Evolutionary conservation across 1,139 yeast species (phyloP), one percentile per base, ranked within the genome.

Genomic region (Saccharomycopsis hybrid): DNA sequence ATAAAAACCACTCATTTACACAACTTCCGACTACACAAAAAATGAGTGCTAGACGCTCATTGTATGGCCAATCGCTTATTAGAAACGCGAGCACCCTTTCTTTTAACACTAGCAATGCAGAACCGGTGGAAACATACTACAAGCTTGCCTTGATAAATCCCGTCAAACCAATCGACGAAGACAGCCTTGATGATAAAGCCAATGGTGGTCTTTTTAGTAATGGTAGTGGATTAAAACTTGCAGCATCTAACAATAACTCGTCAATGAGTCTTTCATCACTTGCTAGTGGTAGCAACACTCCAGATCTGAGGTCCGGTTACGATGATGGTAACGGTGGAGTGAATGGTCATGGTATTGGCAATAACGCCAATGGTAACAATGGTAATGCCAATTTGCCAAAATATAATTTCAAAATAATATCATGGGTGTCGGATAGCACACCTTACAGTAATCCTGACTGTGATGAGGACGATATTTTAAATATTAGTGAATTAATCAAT

Each of bases 381-480:
- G 46, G 30, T 5, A 43, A 45, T 32, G 47, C 40, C 8, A 33
- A 25, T 18, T 28, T 33, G 8, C 41, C 45, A 3, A 37, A 37
- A 27, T 53, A 49, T 41, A 52, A 46, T 33, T 54, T 54, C 46
- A 37, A 29, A n/a, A 45, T 50, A 5, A 25, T 18, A 1, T 30
- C 52, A 5, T 54, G 56, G 56, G 47, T 41, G 4, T 39, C 49
- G 5, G 44, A 40, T 24, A 25, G 41, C n/a, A 48, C 37, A 33
- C 53, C 54, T 7, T 41, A n/a, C 27, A 49, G 46, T 11, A 25
- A 8, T 60, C 60, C 45, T 57, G 55, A 52, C 41, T 41, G 77
- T 30, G 71, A 67, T 13, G 71, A 68, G 25, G 68, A 61, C 30
- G 77, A 73, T 53, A 56, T 62, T 27, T 54, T 68, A 30, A 67